phyloP scores from a whole-genome alignment of 2,329 filamentous ascomycete species.

The Davidsoniella neocaledoniae region DNA sequence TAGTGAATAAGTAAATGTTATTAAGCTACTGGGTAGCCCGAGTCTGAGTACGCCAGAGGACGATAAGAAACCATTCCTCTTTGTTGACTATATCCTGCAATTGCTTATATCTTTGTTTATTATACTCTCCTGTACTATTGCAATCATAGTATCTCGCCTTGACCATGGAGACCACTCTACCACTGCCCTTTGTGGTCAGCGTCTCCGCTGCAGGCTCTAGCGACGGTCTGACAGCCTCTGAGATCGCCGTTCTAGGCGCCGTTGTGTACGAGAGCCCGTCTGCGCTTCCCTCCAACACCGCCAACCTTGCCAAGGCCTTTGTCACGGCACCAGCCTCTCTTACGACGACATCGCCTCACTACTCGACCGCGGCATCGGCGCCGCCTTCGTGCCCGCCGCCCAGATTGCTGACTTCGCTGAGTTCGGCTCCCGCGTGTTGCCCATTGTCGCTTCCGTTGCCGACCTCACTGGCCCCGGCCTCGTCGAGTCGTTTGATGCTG shows the following conservation, averaged over 20 bases:
- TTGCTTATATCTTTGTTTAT: not conserved
- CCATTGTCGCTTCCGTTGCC: constrained; percentile 30
- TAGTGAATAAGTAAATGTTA: not conserved
- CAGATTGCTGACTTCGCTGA: constrained; percentile 44
- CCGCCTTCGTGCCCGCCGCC: constrained; percentile 61
- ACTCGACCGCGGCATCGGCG: constrained; percentile 70
- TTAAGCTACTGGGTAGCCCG: not conserved
- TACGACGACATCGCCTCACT: constrained; percentile 57
- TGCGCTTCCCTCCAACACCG: constrained; percentile 26
- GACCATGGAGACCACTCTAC: constrained; percentile 46
- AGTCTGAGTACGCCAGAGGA: not conserved
- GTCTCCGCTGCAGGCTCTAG: constrained; percentile 32
- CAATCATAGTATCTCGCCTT: not conserved
- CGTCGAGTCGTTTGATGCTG: constrained; percentile 34
- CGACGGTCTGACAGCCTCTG: constrained; percentile 37
- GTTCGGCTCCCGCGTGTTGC: constrained; percentile 39
- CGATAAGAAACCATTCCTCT: not conserved
- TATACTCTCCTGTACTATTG: not conserved
- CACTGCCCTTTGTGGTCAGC: constrained; percentile 45
- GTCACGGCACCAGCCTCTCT: constrained; percentile 55
- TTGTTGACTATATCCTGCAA: not conserved
- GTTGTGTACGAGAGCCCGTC: constrained; percentile 29
- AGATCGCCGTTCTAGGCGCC: constrained; percentile 41
- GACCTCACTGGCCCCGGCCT: constrained; percentile 34
- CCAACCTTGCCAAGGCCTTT: constrained; percentile 43